phyloP scores from a whole-genome alignment of 1,284 basidiomycete species.

The Porodaedalea pini region DNA sequence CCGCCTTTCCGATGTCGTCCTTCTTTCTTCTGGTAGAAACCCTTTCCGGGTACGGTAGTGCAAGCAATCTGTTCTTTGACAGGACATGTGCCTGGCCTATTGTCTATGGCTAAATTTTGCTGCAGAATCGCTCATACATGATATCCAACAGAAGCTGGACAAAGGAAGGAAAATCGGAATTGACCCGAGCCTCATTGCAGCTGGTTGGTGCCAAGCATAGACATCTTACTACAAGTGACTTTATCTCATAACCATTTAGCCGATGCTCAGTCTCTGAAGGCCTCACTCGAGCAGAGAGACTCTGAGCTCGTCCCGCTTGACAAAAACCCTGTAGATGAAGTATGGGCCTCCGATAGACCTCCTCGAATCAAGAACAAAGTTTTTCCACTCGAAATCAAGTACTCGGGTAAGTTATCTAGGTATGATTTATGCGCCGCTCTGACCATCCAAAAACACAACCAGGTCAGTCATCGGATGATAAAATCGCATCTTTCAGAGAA shows the following conservation, averaged over 20 bases:
- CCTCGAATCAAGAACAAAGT: conserved; percentile 67
- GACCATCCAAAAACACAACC: background rate
- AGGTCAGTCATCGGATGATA: conserved; percentile 66
- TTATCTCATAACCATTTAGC: conserved; percentile 34
- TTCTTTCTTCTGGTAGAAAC: too few species aligned
- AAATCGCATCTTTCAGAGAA: conserved; percentile 64
- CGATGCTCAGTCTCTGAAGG: conserved; percentile 56
- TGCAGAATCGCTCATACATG: background rate
- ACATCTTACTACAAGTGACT: conserved; percentile 4
- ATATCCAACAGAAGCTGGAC: conserved; percentile 52
- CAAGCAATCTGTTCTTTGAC: too few species aligned
- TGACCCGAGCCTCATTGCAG: conserved; percentile 74
- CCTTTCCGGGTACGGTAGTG: too few species aligned
- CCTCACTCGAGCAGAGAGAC: conserved; percentile 46
- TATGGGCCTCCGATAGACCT: conserved; percentile 77
- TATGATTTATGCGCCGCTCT: background rate
- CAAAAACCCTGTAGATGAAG: conserved; percentile 77
- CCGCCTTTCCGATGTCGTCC: too few species aligned
- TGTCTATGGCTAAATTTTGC: background rate
- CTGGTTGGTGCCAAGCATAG: conserved; percentile 41
- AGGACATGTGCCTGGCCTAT: too few species aligned
- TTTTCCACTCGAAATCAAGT: conserved; percentile 69
- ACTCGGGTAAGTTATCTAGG: conserved; percentile 43
- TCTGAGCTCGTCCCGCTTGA: conserved; percentile 63
- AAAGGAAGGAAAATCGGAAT: conserved; percentile 70